Conservation (phyloP, 2,329 filamentous ascomycete genomes). For the Microcera coccophila region DNA sequence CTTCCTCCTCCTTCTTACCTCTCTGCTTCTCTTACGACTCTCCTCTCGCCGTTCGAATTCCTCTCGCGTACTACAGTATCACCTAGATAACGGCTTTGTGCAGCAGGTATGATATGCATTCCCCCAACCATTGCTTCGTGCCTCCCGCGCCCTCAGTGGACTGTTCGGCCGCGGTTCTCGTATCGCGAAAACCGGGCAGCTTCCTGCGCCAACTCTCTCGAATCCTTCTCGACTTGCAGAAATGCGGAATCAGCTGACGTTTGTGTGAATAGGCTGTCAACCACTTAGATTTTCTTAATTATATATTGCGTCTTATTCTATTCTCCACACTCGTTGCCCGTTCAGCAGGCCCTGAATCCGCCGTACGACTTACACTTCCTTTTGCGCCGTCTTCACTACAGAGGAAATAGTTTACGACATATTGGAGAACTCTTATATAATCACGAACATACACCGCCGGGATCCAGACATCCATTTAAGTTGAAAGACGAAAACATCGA, state of each 20-base stretch:
- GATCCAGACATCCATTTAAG: no score
- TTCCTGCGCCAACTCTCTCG: no score
- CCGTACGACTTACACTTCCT: background rate
- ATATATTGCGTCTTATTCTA: conserved; percentile 21
- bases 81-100: conserved; percentile 4
- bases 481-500: no score
- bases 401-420: no score
- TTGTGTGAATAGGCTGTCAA: conserved; percentile 6
- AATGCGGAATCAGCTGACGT: background rate
- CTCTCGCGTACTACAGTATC: no score
- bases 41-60: conserved; percentile 6
- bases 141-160: no score
- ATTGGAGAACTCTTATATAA: no score
- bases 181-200: no score
- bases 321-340: conserved; percentile 20
- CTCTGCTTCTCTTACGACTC: conserved; percentile 25
- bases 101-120: conserved; percentile 9
- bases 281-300: conserved; percentile 21
- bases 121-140: no score
- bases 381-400: no score
- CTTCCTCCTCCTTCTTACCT: conserved; percentile 25
- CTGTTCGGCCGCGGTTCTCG: no score
- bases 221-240: background rate
- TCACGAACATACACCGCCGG: no score
- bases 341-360: conserved; percentile 56